A percentile compares a stretch with the other conserved stretches of the same genome.
Conservation (phyloP, 805 yeast genomes). For the Saccharomycopsis malanga region DNA sequence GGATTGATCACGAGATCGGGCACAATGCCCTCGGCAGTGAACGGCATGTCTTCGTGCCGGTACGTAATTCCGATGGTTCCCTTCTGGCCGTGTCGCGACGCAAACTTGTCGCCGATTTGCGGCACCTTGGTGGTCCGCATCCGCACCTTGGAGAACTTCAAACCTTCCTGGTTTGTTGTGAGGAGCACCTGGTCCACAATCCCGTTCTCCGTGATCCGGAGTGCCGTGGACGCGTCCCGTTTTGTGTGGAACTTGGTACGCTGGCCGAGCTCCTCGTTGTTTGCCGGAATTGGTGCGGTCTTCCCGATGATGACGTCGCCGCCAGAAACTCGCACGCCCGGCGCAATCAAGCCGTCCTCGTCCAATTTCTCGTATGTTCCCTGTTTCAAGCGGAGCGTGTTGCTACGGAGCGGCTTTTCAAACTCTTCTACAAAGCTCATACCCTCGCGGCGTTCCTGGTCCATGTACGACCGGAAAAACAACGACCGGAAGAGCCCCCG, state of each 20-base stretch:
- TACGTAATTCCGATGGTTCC: constrained; percentile 99
- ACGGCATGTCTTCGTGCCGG: constrained; percentile 98
- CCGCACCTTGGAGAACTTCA: constrained; percentile 94
- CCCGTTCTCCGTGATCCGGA: constrained; percentile 95
- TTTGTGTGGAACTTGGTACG: constrained; percentile 97
- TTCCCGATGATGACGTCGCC: constrained; percentile 98
- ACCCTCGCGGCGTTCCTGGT: constrained; percentile 96
- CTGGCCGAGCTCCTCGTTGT: constrained; percentile 96
- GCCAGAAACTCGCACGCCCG: constrained; percentile 98
- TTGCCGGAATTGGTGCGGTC: constrained; percentile 99
- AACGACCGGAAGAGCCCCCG: constrained; percentile 93
- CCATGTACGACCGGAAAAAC: constrained; percentile 97
- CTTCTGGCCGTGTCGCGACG: constrained; percentile 99
- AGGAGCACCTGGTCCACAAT: constrained; percentile 95
- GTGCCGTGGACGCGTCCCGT: constrained; percentile 97
- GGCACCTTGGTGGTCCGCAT: constrained; percentile 99
- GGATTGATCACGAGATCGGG: constrained; percentile 98
- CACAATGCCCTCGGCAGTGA: constrained; percentile 88
- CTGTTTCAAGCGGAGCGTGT: constrained; percentile 90
- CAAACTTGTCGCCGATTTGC: constrained; percentile 98
- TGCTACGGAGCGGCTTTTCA: constrained; percentile 93
- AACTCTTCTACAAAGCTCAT: constrained; percentile 97
- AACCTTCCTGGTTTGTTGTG: constrained; percentile 97
- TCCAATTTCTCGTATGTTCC: constrained; percentile 98
- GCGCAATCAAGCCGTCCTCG: constrained; percentile 96